Conservation (phyloP, 371 early-diverging fungal genomes). For the Dentiscutata heterogama region DNA sequence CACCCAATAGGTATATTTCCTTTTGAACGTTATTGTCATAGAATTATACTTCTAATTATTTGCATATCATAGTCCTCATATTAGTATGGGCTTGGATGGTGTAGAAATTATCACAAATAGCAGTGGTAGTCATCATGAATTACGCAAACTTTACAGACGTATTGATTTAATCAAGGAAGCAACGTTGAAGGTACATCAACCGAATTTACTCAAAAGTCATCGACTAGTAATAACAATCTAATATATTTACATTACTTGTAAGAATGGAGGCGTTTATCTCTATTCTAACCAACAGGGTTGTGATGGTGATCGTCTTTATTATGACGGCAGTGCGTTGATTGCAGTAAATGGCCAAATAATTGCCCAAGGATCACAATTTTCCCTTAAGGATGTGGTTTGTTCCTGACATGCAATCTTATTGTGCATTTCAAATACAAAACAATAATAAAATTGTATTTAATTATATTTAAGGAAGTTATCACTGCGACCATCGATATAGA, state of each 20-base stretch:
- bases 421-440: background rate
- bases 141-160: conserved; percentile 87
- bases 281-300: conserved; percentile 98
- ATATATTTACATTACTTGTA: background rate
- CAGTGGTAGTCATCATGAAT: conserved; percentile 93
- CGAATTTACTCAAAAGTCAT: background rate
- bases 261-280: conserved; percentile 93
- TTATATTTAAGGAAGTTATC: conserved; percentile 79
- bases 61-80: conserved; percentile 82
- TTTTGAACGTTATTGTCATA: background rate
- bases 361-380: conserved; percentile 95
- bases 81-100: conserved; percentile 91
- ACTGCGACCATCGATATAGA: conserved; percentile 94
- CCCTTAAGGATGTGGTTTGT: conserved; percentile 87
- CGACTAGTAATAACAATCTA: background rate
- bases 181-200: conserved; percentile 75
- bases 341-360: conserved; percentile 91
- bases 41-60: background rate
- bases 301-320: conserved; percentile 98
- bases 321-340: conserved; percentile 95
- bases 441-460: background rate
- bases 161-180: conserved; percentile 91
- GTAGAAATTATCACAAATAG: conserved; percentile 97
- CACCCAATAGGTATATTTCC: conserved; percentile 76
- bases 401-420: background rate